Conservation (phyloP, 129 eudicot genomes). For the Kitagawia praeruptora region DNA sequence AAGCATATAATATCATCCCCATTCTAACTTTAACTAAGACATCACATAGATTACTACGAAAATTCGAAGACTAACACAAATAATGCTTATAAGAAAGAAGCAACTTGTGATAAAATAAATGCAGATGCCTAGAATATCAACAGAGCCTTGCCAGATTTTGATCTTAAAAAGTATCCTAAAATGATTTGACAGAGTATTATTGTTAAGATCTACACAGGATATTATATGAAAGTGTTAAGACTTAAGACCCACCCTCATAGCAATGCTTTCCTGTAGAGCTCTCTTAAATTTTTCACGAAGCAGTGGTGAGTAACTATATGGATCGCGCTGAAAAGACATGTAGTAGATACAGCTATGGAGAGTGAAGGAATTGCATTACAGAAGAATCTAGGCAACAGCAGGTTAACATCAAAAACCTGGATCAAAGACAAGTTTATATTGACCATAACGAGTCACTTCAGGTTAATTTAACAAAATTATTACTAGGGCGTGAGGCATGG, state of each 20-base stretch:
- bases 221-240: background rate
- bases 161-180: background rate
- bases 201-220: background rate
- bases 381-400: background rate
- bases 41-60: background rate
- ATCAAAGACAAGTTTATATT: too few relatives aligned
- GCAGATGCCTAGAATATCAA: slow-evolving; percentile 1
- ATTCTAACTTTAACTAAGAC: background rate
- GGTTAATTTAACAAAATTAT: too few relatives aligned
- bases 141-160: background rate
- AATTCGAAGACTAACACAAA: background rate
- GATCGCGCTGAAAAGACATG: slow-evolving; percentile 40
- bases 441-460: too few relatives aligned
- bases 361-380: slow-evolving; percentile 26
- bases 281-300: slow-evolving; percentile 29
- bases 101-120: background rate
- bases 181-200: background rate
- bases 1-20: background rate
- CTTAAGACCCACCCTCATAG: slow-evolving; percentile 27
- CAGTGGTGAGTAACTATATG: slow-evolving; percentile 26
- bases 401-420: background rate
- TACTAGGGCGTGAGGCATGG: too few relatives aligned
- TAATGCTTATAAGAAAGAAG: background rate
- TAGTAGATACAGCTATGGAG: slow-evolving; percentile 43
- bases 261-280: slow-evolving; percentile 41